Base-by-base conservation (phyloP, 306 rosid genomes). In the Myrica gale region DNA sequence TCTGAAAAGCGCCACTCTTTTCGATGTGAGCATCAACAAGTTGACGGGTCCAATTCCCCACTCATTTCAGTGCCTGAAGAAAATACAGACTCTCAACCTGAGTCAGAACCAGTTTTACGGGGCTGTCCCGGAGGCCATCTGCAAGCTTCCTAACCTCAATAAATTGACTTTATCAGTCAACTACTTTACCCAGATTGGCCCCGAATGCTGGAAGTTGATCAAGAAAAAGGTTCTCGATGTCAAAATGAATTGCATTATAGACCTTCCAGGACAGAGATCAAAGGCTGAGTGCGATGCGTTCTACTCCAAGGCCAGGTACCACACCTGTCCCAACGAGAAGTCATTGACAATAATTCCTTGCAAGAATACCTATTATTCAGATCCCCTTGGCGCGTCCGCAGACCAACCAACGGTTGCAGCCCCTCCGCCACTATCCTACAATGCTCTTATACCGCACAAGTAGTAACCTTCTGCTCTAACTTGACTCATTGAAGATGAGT, bases 41-140 rank as follows among this genome's bases (percentile, higher is more conserved):
- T 32, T 94, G 15, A 87, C 90, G 0, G 98, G 97, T 0, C 97
- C 97, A 0, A 90, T 94, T 3, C 97, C 98, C 0, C 9, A 41
- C 7, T 92, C 98, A 0, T 90, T 94, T 16, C 91, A 70, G 1
- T 92, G 98, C 78, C 76, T 94, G 53, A 73, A 58, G 0, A 87
- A 69, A 5, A 84, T 87, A 5, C 83, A 54, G 78, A 69, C 37
- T 4, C 68, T 94, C 11, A 84, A 83, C 45, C 57, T 94, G 32
- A 87, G 86, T 0, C 6, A 39, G 1, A 94, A 94, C 72, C 12
- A 63, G 15, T 69, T 94, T 10, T 91, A 81, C 3, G 94, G 91
- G 1, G 1, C 66, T 0, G 88, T 94, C 5, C 98, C 97, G 1
- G 97, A 94, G 47, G 42, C 37, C n/a, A 79, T 94, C 8, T 94